Evolutionary conservation across 306 rosid genomes (phyloP), one percentile per base, ranked within the genome.

Genomic region (Urtica urens): DNA sequence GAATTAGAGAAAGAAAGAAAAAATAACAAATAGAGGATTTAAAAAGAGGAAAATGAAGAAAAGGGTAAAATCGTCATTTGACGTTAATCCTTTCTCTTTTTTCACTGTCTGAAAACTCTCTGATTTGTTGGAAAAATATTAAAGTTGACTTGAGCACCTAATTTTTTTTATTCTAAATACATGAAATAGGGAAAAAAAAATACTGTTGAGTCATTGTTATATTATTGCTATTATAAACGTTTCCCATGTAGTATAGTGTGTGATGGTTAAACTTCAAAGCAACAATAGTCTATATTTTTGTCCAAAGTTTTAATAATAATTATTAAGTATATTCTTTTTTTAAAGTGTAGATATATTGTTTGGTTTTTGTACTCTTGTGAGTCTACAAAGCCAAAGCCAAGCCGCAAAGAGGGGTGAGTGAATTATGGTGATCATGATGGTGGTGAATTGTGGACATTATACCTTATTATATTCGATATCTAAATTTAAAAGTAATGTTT

Each of bases 21-120:
- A 57, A 53, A 41, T 28, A 21, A 56, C 2, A 39, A 47, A 29
- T 49, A 64, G 11, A 19, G 47, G 46, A 16, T 2, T 39, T 14
- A 10, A 16, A 6, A 38, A 33, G 19, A 16, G 55, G 54, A 53
- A 41, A n/a, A n/a, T n/a, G 55, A 18, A 40, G 4, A 31, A 29
- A 66, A 29, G 94, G 94, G 72, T 43, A 76, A 6, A 69, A 67
- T 0, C 53, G 94, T 76, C 72, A 69, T 78, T 71, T 55, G 2
- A 1, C 9, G 10, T 3, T 14, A 9, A 35, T 10, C 11, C 4
- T 0, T 35, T 35, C n/a, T 35, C 40, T 28, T 10, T 28, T 10
- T 28, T 4, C 4, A 28, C 3, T 11, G 37, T 30, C 23, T 30
- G 42, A 11, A 11, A 19, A 2, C 19, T 2, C 17, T 3, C 5